Base-by-base conservation (phyloP, 163 green algal genomes). In the Chlamydomonas reinhardtii region DNA sequence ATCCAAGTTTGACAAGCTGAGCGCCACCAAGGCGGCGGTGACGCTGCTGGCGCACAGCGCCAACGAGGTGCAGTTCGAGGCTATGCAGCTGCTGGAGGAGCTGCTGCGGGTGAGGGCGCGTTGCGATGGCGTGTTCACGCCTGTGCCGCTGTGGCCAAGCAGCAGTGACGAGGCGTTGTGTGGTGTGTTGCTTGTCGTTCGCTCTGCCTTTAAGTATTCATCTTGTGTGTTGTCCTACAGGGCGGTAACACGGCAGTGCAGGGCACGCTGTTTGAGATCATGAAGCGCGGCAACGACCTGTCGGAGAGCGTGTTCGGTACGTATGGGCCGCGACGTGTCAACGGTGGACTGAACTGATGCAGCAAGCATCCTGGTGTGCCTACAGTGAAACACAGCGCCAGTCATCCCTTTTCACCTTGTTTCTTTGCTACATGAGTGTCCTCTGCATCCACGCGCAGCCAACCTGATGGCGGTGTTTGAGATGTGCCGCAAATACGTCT, bases 51-150 rank as follows among this genome's bases (percentile, higher is more conserved):
- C 76, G 24, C 77, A 88, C 85, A 52, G 76, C 14, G 59, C 56
- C 69, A 37, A 76, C 2, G 70, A 88, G 39, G 77, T 90, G 76
- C 85, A 90, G 77, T 54, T 76, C 52, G 85, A 90, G 85, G 85
- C 85, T 27, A 59, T 90, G 62, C 25, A 79, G 76, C 76, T 90
- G 77, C 77, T 90, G 35, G n/a, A 74, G 22, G 71, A 61, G n/a
- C 85, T 90, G 76, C 76, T 90, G 20, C 27, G 65, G 62, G 76
- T 83, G 37, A 19, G 76, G 0, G 5, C 39, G 39, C 8, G 39
- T 11, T 43, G n/a, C n/a, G n/a, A n/a, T n/a, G n/a, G n/a, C n/a
- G n/a, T n/a, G n/a, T n/a, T n/a, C n/a, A n/a, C n/a, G n/a, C n/a
- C n/a, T n/a, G n/a, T n/a, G n/a, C n/a, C n/a, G n/a, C n/a, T n/a